phyloP scores from a whole-genome alignment of 2,329 filamentous ascomycete species.

The Alternaria tenuissima region DNA sequence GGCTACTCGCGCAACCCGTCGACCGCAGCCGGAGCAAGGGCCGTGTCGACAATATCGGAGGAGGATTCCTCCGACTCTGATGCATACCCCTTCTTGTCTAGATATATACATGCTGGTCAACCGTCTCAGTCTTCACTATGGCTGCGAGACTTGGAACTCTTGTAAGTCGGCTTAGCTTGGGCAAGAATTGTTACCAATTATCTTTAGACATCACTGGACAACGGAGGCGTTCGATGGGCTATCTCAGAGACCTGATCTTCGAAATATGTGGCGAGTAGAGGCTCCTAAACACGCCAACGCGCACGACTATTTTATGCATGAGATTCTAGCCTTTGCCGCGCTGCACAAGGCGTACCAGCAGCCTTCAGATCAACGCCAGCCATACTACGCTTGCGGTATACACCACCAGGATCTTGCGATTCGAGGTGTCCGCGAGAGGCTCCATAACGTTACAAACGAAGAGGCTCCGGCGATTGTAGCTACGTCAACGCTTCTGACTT shows the following conservation, averaged over 20 bases:
- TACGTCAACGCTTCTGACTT: constrained; percentile 41
- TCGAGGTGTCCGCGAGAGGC: constrained; percentile 36
- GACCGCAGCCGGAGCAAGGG: constrained; percentile 13
- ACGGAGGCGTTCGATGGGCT: constrained; percentile 36
- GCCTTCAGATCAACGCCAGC: constrained; percentile 27
- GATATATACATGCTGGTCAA: constrained; percentile 37
- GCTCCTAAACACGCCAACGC: constrained; percentile 47
- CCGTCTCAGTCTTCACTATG: constrained; percentile 36
- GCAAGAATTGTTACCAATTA: constrained; percentile 5
- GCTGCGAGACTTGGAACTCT: constrained; percentile 46
- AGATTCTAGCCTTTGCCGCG: constrained; percentile 53
- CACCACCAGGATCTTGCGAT: constrained; percentile 51
- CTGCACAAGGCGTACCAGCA: constrained; percentile 48
- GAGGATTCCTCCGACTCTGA: constrained; percentile 41
- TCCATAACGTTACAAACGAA: constrained; percentile 39
- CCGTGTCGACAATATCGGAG: constrained; percentile 24
- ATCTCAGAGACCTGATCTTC: constrained; percentile 36
- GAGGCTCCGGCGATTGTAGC: constrained; percentile 45
- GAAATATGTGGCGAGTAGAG: constrained; percentile 44
- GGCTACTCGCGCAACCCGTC: constrained; percentile 36
- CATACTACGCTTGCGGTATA: constrained; percentile 46
- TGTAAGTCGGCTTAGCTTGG: constrained; percentile 30
- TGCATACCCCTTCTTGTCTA: constrained; percentile 43
- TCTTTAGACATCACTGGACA: constrained; percentile 46
- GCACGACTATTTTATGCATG: constrained; percentile 51